These are phyloP conservation scores for Candida verbasci DNA, from an alignment of 805 yeast species.

Conservation along the genomic window DNA sequence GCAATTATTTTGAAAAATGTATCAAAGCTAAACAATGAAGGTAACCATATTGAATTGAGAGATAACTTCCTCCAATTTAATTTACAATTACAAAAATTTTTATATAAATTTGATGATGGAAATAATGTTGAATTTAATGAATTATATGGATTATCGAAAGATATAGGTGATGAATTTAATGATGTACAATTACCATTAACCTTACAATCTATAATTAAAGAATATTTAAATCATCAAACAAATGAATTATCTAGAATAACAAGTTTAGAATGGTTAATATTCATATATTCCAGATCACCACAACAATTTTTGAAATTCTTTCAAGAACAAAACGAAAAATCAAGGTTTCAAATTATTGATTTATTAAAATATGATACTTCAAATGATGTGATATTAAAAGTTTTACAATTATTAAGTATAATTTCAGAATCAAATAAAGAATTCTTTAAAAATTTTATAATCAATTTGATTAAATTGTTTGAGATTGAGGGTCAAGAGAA, in stretches of 20 bases:
- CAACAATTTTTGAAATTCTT: conserved; percentile 25
- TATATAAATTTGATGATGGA: conserved; percentile 21
- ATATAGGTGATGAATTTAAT: conserved; percentile 36
- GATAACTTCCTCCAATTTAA: conserved; percentile 34
- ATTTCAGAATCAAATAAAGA: conserved; percentile 73
- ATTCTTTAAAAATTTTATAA: conserved; percentile 72
- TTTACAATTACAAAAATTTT: conserved; percentile 27
- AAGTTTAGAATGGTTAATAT: conserved; percentile 83
- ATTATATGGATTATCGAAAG: conserved; percentile 41
- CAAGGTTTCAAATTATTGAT: conserved; percentile 57
- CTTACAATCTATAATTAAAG: conserved; percentile 66
- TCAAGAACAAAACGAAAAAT: conserved; percentile 5
- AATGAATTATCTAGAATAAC: conserved; percentile 80
- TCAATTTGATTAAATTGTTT: conserved; percentile 64
- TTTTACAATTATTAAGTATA: conserved; percentile 65
- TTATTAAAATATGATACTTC: conserved; percentile 73
- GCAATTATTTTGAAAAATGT: conserved; percentile 53
- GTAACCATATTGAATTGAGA: conserved; percentile 33
- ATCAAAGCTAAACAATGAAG: conserved; percentile 30
- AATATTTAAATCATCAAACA: conserved; percentile 33
- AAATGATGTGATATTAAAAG: conserved; percentile 72
- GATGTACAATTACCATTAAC: conserved; percentile 44
- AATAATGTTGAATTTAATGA: conserved; percentile 12
- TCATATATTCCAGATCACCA: conserved; percentile 66
- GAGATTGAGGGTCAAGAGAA: conserved; percentile 55